Evolutionary conservation across 345 rosid species (phyloP).

Genomic region (Rhodamnia rubescens): DNA sequence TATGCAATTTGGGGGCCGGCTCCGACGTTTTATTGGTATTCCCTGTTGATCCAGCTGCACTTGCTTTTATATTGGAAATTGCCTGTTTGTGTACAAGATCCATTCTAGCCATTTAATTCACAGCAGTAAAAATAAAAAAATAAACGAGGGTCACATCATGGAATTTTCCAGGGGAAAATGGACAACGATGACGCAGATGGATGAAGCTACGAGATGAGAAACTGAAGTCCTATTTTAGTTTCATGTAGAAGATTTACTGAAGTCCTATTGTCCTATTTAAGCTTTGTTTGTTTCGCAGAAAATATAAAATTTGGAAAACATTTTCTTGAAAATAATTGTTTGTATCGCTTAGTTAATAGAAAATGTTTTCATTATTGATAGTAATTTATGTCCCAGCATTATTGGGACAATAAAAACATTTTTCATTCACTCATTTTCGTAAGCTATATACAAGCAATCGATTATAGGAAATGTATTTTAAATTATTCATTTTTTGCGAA

Average conservation of each 20-base stretch:
- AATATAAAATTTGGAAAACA: no score
- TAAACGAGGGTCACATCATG: neutral
- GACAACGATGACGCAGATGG: neutral
- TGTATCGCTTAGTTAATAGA: no score
- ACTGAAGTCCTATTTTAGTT: neutral
- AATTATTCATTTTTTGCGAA: no score
- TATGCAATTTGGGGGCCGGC: neutral
- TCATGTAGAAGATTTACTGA: neutral
- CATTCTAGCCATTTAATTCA: neutral
- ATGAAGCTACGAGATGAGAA: neutral
- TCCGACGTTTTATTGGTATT: conserved; percentile 9
- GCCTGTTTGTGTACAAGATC: conserved; percentile 33
- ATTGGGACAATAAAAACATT: no score
- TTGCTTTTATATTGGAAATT: conserved; percentile 44
- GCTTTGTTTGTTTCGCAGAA: neutral
- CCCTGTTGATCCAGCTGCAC: conserved; percentile 31
- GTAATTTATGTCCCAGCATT: no score
- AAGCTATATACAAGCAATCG: no score
- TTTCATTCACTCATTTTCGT: no score
- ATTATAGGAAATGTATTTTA: no score
- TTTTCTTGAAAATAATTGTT: no score
- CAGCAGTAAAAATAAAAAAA: neutral
- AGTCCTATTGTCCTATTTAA: no score
- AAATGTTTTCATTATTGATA: no score
- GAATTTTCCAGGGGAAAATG: neutral